Evolutionary conservation across 768 basidiomycete genomes (phyloP).

Genomic region (Psilocybe sp.): DNA sequence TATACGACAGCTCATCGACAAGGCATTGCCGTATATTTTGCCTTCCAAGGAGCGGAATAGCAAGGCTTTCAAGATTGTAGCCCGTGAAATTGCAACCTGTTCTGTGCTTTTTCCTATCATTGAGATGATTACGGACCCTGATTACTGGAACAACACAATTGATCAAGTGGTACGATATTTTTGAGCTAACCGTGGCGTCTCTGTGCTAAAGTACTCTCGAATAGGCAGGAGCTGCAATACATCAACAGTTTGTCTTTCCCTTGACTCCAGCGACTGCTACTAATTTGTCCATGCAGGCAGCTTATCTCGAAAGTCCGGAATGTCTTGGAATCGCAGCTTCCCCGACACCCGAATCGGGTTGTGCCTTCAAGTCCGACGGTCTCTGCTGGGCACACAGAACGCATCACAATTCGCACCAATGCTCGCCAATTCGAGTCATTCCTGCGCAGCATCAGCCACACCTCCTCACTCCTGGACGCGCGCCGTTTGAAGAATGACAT

Average conservation of each 20-base stretch:
- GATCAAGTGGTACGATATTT: slow-evolving; percentile 76
- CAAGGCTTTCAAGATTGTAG: slow-evolving; percentile 65
- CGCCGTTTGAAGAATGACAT: slow-evolving; percentile 90
- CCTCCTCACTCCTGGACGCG: slow-evolving; percentile 84
- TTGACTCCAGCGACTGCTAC: slow-evolving; percentile 5
- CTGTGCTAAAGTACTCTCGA: neutral
- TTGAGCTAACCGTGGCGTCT: neutral
- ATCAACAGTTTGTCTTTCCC: slow-evolving; percentile 39
- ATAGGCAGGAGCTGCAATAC: slow-evolving; percentile 50
- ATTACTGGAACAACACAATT: slow-evolving; percentile 94
- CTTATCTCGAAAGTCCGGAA: slow-evolving; percentile 86
- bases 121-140: slow-evolving; percentile 92
- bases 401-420: slow-evolving; percentile 81
- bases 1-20: slow-evolving; percentile 68
- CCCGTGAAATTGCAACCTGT: slow-evolving; percentile 81
- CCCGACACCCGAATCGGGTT: slow-evolving; percentile 42
- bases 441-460: slow-evolving; percentile 77
- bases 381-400: slow-evolving; percentile 47
- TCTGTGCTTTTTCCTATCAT: slow-evolving; percentile 82
- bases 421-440: slow-evolving; percentile 88
- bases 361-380: slow-evolving; percentile 32
- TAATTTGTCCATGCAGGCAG: slow-evolving; percentile 45
- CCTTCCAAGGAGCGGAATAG: slow-evolving; percentile 76
- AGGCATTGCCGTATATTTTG: slow-evolving; percentile 67
- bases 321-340: slow-evolving; percentile 77